phyloP scores from a whole-genome alignment of 1,139 yeast species.

The Saccharomyces pastorianus region DNA sequence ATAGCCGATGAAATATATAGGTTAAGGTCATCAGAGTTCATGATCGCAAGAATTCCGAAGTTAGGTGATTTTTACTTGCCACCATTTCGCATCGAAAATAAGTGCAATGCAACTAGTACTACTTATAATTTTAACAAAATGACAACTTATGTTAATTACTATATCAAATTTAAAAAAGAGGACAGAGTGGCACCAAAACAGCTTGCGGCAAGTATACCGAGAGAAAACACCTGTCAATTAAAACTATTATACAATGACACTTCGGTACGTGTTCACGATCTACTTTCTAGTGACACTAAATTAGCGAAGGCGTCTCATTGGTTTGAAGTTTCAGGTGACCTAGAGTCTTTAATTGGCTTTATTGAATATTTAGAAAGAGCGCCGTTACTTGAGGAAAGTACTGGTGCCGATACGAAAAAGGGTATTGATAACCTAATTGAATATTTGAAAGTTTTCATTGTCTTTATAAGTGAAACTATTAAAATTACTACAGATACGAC shows the following conservation, averaged over 20 bases:
- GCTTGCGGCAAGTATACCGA: background rate
- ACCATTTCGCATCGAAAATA: slow-evolving; percentile 15
- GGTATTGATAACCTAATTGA: background rate
- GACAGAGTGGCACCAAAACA: background rate
- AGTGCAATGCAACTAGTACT: slow-evolving; percentile 7
- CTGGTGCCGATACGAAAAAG: background rate
- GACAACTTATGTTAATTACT: background rate
- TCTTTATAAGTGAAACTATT: background rate
- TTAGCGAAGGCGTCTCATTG: slow-evolving; percentile 8
- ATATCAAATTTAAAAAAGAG: background rate
- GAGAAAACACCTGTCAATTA: slow-evolving; percentile 9
- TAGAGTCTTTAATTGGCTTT: slow-evolving; percentile 19
- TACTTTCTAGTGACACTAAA: background rate
- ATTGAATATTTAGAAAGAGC: slow-evolving; percentile 17
- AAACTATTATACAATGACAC: slow-evolving; percentile 24
- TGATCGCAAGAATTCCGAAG: slow-evolving; percentile 25
- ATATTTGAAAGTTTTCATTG: background rate
- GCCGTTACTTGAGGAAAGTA: slow-evolving; percentile 3
- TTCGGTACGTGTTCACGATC: background rate
- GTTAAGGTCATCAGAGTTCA: slow-evolving; percentile 26
- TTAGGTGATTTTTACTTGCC: slow-evolving; percentile 31
- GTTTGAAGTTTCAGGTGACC: slow-evolving; percentile 25
- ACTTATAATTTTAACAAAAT: slow-evolving; percentile 6
- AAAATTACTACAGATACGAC: background rate
- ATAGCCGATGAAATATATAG: slow-evolving; percentile 23